Evolutionary conservation across 371 early-diverging fungal genomes (phyloP), one percentile per base, ranked within the genome.

Genomic region (Phascolomyces articulosus): DNA sequence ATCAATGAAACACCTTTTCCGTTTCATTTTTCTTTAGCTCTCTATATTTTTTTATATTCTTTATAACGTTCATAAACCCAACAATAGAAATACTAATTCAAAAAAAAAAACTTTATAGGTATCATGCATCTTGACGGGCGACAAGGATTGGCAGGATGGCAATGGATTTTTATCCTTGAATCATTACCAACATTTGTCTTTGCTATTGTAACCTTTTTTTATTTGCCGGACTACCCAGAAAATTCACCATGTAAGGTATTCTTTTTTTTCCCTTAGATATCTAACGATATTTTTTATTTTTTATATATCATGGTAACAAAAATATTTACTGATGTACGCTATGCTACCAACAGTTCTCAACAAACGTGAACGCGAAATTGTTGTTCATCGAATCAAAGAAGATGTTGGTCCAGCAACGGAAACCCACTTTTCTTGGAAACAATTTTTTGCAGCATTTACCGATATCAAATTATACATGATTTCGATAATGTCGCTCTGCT

Each of bases 111-210:
- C n/a, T n/a, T n/a, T n/a, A n/a, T n/a, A n/a, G n/a, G n/a, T n/a
- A 83, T 89, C 54, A 69, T 73, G 63, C 77, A 82, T 54, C 83
- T 91, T 78, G 79, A 88, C 40, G 87, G 88, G n/a, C 15, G 74
- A 29, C 59, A 29, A 24, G 70, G 72, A 26, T 64, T 87, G 2
- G 54, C 60, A 58, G 87, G 82, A 0, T 89, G 89, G 63, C 86
- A 86, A 60, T 86, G 86, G 87, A 84, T 93, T 51, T 93, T 92
- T 66, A 83, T 92, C 28, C 77, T 93, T 41, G 91, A 91, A 65
- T 92, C 93, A 11, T 58, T 91, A 29, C 86, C 88, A 1, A 86
- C 94, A 0, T 68, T 90, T 3, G 31, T 89, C 1, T 73, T 91
- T 49, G 84, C 91, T 2, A 40, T 88, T 31, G 63, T 79, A 3